Base-by-base conservation (phyloP, 1,284 basidiomycete genomes). In the Microbotryum scabiosae region DNA sequence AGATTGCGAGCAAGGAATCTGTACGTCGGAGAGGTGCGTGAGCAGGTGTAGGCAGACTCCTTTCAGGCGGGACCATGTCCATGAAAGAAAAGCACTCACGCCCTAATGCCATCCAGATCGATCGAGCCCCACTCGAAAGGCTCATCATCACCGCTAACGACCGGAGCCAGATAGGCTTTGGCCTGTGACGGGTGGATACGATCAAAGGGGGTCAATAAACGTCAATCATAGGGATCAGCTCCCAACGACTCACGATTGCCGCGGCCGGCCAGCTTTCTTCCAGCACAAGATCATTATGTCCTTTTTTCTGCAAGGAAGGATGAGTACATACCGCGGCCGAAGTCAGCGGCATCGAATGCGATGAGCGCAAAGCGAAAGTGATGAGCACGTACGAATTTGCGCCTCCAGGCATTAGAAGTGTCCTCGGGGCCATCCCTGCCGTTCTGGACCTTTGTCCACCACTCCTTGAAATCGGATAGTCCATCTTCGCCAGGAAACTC, bases 81-180 rank as follows among this genome's bases (percentile, higher is more conserved):
- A 25, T 5, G 32, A 25, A 16, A 14, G 16, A 6, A 21, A 47
- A 43, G n/a, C 18, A 77, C 85, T 67, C 72, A 90, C 88, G 81
- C 77, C 69, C 91, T 83, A 55, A 97, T 80, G 1, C 86, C 90
- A 70, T 97, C 91, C 2, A 99, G 82, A 73, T 97, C 93, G 7
- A 94, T 92, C 65, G 94, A 79, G 10, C 91, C 94, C 96, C 96
- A 99, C 70, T 90, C 89, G 74, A 99, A 98, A 0, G 88, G 86
- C 71, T 98, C 93, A 57, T 91, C 85, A 4, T 90, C 94, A 55
- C 84, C 82, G 73, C 97, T 93, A 6, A 97, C 88, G 0, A 84
- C 82, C 0, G 96, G 94, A 69, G 90, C 83, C 67, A 87, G 86
- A 75, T 99, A 99, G 1, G 92, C 96, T 62, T 93, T 89, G 62